Percentiles rank a stretch among this genome's conserved stretches.
phyloP scores from a whole-genome alignment of 2,329 filamentous ascomycete genomes.

The Phialocephala subalpina region DNA sequence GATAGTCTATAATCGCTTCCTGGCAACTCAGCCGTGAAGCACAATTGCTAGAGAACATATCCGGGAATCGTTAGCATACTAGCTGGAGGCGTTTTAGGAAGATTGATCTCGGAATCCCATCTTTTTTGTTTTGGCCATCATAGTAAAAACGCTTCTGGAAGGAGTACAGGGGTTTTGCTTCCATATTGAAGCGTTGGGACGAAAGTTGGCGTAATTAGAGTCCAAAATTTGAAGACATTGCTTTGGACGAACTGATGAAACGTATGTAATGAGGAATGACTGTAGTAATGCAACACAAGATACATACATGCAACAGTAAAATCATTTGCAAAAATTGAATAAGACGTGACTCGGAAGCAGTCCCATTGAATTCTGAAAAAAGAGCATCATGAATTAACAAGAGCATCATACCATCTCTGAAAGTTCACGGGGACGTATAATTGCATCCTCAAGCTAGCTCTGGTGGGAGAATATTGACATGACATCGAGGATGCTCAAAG shows the following conservation, averaged over 20 bases:
- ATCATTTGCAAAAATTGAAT: not conserved
- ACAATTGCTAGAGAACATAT: too few relatives aligned
- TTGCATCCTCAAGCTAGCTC: too few relatives aligned
- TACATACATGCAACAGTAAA: not conserved
- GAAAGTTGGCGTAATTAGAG: not conserved
- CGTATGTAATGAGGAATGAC: not conserved
- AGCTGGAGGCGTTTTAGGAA: not conserved
- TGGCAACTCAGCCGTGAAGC: too few relatives aligned
- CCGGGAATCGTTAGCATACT: too few relatives aligned
- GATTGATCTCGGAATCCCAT: not conserved
- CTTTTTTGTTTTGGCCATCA: too few relatives aligned
- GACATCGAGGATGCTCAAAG: too few relatives aligned
- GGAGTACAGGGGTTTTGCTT: not conserved
- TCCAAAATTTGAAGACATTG: not conserved
- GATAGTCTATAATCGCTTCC: not conserved
- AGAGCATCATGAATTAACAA: too few relatives aligned
- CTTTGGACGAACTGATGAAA: not conserved
- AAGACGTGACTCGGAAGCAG: too few relatives aligned
- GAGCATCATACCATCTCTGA: too few relatives aligned
- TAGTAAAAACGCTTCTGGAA: not conserved
- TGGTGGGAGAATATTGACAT: too few relatives aligned
- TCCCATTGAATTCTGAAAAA: too few relatives aligned
- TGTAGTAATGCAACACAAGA: not conserved
- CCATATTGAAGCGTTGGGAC: not conserved
- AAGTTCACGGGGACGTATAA: too few relatives aligned